Evolutionary conservation across 75 land plant species (phyloP).

Genomic region (Larix kaempferi): DNA sequence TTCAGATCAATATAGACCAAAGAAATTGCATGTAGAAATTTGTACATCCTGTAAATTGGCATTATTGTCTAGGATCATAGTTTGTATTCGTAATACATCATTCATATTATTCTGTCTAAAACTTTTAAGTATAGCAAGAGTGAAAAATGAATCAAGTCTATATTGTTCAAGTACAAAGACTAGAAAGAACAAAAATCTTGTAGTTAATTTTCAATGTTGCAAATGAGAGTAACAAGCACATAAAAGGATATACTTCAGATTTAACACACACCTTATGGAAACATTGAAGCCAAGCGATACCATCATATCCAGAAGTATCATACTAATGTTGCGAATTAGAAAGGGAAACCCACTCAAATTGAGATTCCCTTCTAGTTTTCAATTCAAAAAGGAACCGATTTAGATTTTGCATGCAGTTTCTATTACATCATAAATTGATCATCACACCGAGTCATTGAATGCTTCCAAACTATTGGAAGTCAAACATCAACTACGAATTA

Average conservation of each 20-base stretch:
- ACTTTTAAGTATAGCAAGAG: no score
- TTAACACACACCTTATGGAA: conserved; percentile 4
- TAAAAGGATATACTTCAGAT: not conserved
- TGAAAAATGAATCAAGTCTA: no score
- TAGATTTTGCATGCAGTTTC: not conserved
- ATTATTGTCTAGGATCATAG: no score
- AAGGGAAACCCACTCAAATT: not conserved
- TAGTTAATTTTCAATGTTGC: no score
- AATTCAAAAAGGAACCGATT: not conserved
- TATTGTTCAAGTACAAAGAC: no score
- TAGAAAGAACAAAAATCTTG: no score
- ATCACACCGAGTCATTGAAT: not conserved
- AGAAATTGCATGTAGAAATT: no score
- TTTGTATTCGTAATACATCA: no score
- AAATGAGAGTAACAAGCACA: not conserved
- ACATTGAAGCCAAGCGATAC: conserved; percentile 5
- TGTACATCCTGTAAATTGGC: no score
- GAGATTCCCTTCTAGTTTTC: no score
- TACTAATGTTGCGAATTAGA: conserved; percentile 7
- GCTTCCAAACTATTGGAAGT: not conserved
- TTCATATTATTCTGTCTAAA: no score
- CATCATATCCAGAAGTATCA: conserved; percentile 11
- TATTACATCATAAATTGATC: not conserved
- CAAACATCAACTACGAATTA: not conserved
- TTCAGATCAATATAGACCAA: no score